A percentile compares a stretch with the other conserved stretches of the same genome.
Evolutionary conservation across 1,284 basidiomycete genomes (phyloP).

Genomic region (Amylostereum areolatum): DNA sequence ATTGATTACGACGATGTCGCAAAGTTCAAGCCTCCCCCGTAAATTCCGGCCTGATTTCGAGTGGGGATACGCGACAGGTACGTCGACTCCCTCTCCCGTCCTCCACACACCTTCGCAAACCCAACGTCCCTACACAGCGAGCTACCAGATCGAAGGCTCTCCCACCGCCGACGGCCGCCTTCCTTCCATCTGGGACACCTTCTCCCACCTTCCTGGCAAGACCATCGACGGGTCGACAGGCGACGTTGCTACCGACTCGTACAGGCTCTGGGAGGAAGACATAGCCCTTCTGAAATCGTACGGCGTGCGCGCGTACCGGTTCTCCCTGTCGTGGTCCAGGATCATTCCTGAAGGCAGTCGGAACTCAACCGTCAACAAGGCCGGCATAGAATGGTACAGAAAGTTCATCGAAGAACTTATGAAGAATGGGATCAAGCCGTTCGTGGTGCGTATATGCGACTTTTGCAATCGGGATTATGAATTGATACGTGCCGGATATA

Average conservation of each 20-base stretch:
- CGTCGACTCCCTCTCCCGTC: too few species aligned
- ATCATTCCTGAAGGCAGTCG: too few species aligned
- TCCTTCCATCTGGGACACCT: constrained; percentile 71
- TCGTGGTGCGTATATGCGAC: constrained; percentile 42
- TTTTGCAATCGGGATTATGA: not conserved
- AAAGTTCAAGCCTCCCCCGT: too few species aligned
- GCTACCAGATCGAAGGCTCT: constrained; percentile 70
- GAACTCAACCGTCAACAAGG: too few species aligned
- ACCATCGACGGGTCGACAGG: constrained; percentile 62
- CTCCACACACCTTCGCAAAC: too few species aligned
- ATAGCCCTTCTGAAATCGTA: constrained; percentile 51
- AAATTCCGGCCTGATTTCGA: too few species aligned
- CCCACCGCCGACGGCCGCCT: constrained; percentile 49
- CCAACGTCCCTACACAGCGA: too few species aligned
- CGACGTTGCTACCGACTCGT: constrained; percentile 67
- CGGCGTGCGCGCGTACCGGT: constrained; percentile 34
- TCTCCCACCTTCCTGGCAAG: constrained; percentile 58
- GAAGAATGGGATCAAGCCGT: constrained; percentile 57
- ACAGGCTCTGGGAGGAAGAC: constrained; percentile 63
- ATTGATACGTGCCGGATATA: constrained; percentile 19
- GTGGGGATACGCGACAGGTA: too few species aligned
- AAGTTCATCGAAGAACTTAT: constrained; percentile 64
- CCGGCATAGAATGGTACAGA: too few species aligned
- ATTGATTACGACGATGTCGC: too few species aligned
- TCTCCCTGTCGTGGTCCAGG: too few species aligned